phyloP scores from a whole-genome alignment of 345 rosid species.

The Punica granatum region DNA sequence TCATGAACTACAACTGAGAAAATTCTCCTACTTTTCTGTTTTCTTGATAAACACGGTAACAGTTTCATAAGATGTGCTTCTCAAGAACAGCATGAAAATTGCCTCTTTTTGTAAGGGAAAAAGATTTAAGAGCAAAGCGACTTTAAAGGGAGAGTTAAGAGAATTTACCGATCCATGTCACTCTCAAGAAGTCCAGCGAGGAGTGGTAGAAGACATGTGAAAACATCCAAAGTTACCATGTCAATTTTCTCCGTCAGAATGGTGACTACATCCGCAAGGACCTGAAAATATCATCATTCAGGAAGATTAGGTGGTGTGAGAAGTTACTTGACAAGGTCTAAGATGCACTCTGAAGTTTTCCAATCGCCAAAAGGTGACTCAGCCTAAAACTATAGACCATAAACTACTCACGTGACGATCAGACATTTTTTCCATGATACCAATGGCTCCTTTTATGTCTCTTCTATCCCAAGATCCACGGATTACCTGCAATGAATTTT shows the following conservation, averaged over 20 bases:
- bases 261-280: conserved; percentile 72
- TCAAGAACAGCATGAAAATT: background rate
- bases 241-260: conserved; percentile 61
- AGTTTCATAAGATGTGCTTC: background rate
- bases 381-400: background rate
- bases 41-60: too few species aligned
- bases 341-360: background rate
- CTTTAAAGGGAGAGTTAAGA: background rate
- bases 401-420: conserved; percentile 64
- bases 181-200: conserved; percentile 68
- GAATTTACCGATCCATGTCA: conserved; percentile 72
- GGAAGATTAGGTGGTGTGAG: background rate
- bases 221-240: conserved; percentile 66
- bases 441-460: conserved; percentile 68
- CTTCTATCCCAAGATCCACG: conserved; percentile 84
- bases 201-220: conserved; percentile 82
- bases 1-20: background rate
- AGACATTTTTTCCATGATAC: conserved; percentile 89
- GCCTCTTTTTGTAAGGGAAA: background rate
- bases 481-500: conserved; percentile 46
- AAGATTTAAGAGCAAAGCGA: background rate
- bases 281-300: conserved; percentile 34
- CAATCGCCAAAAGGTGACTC: background rate
- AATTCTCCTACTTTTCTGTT: background rate
- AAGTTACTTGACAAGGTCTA: background rate